Percentiles rank a stretch among this genome's conserved stretches.
Evolutionary conservation across 148 eudicot genomes (phyloP).

Genomic region (Pharnaceum exiguum): DNA sequence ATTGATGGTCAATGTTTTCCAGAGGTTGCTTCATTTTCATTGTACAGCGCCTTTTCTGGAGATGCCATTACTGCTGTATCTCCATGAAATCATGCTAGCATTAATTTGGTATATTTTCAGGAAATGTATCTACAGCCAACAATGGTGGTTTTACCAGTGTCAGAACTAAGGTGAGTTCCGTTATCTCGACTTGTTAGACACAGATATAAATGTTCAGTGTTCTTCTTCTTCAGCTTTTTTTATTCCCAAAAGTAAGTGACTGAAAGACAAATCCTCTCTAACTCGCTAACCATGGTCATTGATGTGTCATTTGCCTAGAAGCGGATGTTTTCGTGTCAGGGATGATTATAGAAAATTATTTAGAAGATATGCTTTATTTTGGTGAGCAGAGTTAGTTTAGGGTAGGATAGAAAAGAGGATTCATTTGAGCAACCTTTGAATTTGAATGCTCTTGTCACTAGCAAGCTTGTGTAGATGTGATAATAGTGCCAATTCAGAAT

Average conservation of each 20-base stretch:
- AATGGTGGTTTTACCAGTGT: conserved; percentile 93
- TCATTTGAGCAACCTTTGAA: too few species aligned
- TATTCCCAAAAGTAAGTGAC: neutral
- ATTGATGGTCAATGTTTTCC: too few species aligned
- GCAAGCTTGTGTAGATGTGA: too few species aligned
- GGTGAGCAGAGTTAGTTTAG: too few species aligned
- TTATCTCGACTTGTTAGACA: neutral
- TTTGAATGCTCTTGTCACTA: too few species aligned
- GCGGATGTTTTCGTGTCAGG: too few species aligned
- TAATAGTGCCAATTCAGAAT: too few species aligned
- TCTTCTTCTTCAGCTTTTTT: neutral
- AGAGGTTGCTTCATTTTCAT: neutral
- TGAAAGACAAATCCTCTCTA: neutral
- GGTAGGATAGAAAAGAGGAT: too few species aligned
- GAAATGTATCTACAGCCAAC: conserved; percentile 82
- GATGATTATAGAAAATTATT: too few species aligned
- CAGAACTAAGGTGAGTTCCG: conserved; percentile 64
- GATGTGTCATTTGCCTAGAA: neutral
- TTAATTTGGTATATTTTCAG: conserved; percentile 26
- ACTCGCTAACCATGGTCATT: too few species aligned
- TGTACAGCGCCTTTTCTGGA: neutral
- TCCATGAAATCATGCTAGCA: neutral
- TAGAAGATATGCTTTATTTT: too few species aligned
- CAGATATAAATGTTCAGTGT: neutral
- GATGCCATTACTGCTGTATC: neutral